These are phyloP conservation scores for Nakaseomyces sp. DNA, from an alignment of 1,139 yeast species.

Conservation along the genomic window DNA sequence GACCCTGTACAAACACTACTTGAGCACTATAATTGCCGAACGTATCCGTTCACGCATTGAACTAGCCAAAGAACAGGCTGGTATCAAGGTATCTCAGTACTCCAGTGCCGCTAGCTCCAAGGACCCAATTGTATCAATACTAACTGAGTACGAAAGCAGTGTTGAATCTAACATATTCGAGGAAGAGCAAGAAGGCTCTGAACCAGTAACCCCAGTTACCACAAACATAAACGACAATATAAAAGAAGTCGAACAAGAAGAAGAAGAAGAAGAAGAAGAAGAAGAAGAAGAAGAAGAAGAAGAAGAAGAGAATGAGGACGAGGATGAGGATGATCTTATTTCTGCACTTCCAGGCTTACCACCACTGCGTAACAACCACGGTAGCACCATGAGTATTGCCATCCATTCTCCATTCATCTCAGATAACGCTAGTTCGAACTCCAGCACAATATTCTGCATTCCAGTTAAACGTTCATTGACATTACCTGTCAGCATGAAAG, in stretches of 20 bases:
- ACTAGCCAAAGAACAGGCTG: conserved; percentile 18
- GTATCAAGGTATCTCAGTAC: not conserved
- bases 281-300: too few relatives aligned
- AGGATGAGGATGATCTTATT: not conserved
- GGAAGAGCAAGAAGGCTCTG: not conserved
- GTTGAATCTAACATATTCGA: conserved; percentile 2
- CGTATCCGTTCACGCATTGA: conserved; percentile 25
- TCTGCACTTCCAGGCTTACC: not conserved
- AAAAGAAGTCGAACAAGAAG: conserved; percentile 3
- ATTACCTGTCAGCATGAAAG: conserved; percentile 26
- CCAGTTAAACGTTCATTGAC: conserved; percentile 27
- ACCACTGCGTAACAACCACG: conserved; percentile 3
- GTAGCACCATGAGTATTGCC: conserved; percentile 8
- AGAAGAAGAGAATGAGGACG: too few relatives aligned
- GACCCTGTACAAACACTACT: conserved; percentile 12
- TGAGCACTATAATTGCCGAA: conserved; percentile 22
- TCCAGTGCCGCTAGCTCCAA: conserved; percentile 6
- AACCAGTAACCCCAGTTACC: conserved; percentile 5
- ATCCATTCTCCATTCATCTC: conserved; percentile 9
- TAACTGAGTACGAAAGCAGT: conserved; percentile 15
- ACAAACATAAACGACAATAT: conserved; percentile 6
- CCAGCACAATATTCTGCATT: conserved; percentile 13
- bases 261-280: too few relatives aligned
- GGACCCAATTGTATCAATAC: conserved; percentile 19
- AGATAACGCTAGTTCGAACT: conserved; percentile 8